Base-by-base conservation (phyloP, 2,329 filamentous ascomycete species). In the Myotisia sp. region DNA sequence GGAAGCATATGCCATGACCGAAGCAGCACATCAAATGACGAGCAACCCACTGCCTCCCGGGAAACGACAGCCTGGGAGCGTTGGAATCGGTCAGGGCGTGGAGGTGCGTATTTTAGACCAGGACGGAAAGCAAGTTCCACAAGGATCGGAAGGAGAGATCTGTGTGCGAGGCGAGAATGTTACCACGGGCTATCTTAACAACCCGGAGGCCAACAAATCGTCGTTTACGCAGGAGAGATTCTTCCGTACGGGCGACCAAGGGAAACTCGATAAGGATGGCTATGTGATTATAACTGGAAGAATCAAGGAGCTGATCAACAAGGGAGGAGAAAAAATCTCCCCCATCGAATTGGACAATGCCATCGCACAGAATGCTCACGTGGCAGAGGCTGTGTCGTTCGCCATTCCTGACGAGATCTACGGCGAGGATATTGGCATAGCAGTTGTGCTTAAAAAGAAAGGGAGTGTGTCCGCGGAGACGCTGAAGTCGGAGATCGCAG, bases 1-100 rank as follows among this genome's bases (percentile, higher is more conserved):
- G 12, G 84, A 92, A 60, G 84, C 84, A 6, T 92, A 92, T 49
- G 84, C 84, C 44, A 92, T 92, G 84, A 92, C 84, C 26, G 84
- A 92, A 62, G 84, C 82, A 5, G 74, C 84, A 1, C 56, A 59
- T 37, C 56, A 59, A 37, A 59, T 59, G 55, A 57, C 54, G 23
- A 58, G 54, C 17, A 80, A 78, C 60, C 76, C 74, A 13, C 64
- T 79, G 0, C 80, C 81, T 3, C 71, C 73, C 0, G 76, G 64
- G 12, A 76, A 79, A 59, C 73, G 81, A 47, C 77, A 80, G 62
- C 82, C 84, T 0, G 84, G 84, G 31, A 83, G 76, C 30, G 84
- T 92, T 2, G 84, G 84, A 10, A 52, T 90, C 19, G 82, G 81
- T 3, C 82, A 87, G 59, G 84, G 84, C 28, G 82, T 92, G 3